Evolutionary conservation across 768 basidiomycete species (phyloP), one percentile per base, ranked within the genome.

Genomic region (Suillus luteus): DNA sequence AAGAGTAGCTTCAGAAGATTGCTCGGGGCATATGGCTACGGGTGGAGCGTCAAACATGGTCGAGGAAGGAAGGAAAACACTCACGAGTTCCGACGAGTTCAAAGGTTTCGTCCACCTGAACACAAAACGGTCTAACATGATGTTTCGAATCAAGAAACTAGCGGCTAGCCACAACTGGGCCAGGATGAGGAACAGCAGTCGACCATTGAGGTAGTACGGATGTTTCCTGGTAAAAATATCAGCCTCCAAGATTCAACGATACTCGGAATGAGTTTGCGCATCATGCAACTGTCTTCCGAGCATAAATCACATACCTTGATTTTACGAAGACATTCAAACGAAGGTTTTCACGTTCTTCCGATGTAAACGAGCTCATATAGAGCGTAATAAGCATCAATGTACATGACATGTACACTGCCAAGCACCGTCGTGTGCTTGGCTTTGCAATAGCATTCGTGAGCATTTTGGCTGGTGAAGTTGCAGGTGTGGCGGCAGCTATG

Each of bases 191-290:
- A 89, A 90, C 9, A 92, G 66, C 6, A 90, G 75, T 19, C 85
- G 84, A 1, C 89, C 89, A 60, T 91, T 91, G 24, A 92, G 78
- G 69, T 91, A 87, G 66, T 85, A 84, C 0, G 89, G 90, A 64
- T 92, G 89, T 74, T 89, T 91, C 69, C 90, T 91, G 65, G 15
- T 46, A 14, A 62, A 49, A 35, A 62, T 64, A 43, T 35, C 31
- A 24, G 27, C 40, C 61, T 44, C 24, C 63, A 38, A 48, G 52
- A 31, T 40, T 48, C 11, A 27, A 38, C 4, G 31, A 22, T 24
- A 51, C n/a, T 33, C 17, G 17, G 12, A 3, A 24, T 41, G 48
- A 5, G 10, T 63, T 51, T 12, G 44, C 22, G 22, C 7, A 12
- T 22, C 15, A 27, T 4, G 24, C 6, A 73, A 81, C 67, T 35